Conservation (phyloP, 1,284 basidiomycete genomes). For the Kwoniella shivajii region DNA sequence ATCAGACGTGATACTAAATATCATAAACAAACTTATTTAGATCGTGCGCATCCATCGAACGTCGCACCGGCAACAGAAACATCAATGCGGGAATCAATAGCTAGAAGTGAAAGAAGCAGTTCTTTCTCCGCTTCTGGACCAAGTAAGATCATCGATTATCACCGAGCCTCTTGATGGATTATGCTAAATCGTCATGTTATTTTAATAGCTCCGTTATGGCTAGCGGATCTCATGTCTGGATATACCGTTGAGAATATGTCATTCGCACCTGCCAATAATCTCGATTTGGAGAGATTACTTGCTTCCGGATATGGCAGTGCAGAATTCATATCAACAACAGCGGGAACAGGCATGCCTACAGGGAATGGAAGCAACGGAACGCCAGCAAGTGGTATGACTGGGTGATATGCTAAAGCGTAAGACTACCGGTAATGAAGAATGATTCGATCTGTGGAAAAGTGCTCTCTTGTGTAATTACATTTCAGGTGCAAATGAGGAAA, state of each 20-base stretch:
- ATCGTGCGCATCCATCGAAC: constrained; percentile 50
- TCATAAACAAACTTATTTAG: constrained; percentile 9
- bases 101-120: constrained; percentile 33
- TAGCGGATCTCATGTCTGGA: constrained; percentile 51
- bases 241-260: constrained; percentile 54
- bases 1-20: too few species aligned
- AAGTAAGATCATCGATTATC: constrained; percentile 30
- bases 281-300: constrained; percentile 48
- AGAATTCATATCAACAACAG: too few species aligned
- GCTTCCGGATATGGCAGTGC: too few species aligned
- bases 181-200: background rate
- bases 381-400: too few species aligned
- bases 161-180: background rate
- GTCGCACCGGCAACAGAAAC: constrained; percentile 54
- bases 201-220: constrained; percentile 31
- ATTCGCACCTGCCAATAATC: constrained; percentile 50
- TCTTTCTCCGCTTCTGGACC: constrained; percentile 20
- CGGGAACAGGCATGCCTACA: too few species aligned
- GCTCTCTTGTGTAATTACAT: too few species aligned
- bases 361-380: too few species aligned
- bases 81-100: constrained; percentile 49
- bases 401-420: too few species aligned
- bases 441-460: too few species aligned
- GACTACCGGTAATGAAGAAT: too few species aligned
- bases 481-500: too few species aligned